Evolutionary conservation across 1,139 yeast genomes (phyloP).

Genomic region (Pichia sp.): DNA sequence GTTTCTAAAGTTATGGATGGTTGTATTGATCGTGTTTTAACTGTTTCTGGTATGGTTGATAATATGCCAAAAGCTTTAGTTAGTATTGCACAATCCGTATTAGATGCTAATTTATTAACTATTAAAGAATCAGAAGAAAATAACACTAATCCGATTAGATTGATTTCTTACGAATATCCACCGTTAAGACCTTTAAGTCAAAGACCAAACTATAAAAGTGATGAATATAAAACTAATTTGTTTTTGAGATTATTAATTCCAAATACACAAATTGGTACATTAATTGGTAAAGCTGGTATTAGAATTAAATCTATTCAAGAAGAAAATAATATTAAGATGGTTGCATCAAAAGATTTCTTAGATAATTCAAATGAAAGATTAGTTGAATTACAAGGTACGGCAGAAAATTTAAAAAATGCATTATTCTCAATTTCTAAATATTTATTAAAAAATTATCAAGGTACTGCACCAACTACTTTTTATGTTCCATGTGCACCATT

Average conservation of each 20-base stretch:
- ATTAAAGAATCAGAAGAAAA: slow-evolving; percentile 18
- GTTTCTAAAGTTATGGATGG: slow-evolving; percentile 79
- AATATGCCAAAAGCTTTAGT: slow-evolving; percentile 69
- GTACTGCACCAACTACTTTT: slow-evolving; percentile 58
- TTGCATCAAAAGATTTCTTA: slow-evolving; percentile 79
- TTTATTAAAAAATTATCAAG: slow-evolving; percentile 64
- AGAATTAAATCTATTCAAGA: slow-evolving; percentile 80
- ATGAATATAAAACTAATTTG: slow-evolving; percentile 36
- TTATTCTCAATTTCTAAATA: slow-evolving; percentile 64
- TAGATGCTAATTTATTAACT: slow-evolving; percentile 31
- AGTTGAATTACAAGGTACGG: slow-evolving; percentile 82
- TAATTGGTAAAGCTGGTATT: slow-evolving; percentile 80
- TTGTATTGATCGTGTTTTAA: slow-evolving; percentile 76
- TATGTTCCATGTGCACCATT: slow-evolving; percentile 51
- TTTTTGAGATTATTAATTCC: slow-evolving; percentile 71
- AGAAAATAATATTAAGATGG: slow-evolving; percentile 66
- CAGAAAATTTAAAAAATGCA: slow-evolving; percentile 55
- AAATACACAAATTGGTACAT: slow-evolving; percentile 84
- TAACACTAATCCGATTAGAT: slow-evolving; percentile 26
- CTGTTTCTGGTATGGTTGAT: slow-evolving; percentile 74
- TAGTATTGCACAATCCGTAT: slow-evolving; percentile 62
- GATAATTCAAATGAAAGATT: slow-evolving; percentile 83
- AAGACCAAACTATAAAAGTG: slow-evolving; percentile 44
- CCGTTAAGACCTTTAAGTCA: slow-evolving; percentile 57
- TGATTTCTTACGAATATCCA: slow-evolving; percentile 45